Conservation (phyloP, 345 rosid genomes). For the Citrus inodora region DNA sequence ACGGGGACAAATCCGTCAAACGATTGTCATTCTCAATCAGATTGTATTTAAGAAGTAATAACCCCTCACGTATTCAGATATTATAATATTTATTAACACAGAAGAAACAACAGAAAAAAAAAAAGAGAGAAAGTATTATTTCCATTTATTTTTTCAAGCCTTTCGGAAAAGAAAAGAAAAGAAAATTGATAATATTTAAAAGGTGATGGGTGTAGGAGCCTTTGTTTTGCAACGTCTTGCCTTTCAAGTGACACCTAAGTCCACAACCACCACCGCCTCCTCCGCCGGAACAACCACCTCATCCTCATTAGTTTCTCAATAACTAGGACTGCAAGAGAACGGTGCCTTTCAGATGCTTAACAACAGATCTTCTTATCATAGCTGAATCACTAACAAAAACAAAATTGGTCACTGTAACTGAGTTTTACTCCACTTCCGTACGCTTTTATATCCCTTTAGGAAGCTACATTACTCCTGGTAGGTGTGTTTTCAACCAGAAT, state of each 20-base stretch:
- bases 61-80: background rate
- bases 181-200: slow-evolving; percentile 7
- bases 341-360: background rate
- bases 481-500: slow-evolving; percentile 15
- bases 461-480: slow-evolving; percentile 44
- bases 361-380: slow-evolving; percentile 30
- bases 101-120: background rate
- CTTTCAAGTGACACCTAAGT: slow-evolving; percentile 34
- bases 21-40: background rate
- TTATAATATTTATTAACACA: background rate
- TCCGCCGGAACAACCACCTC: slow-evolving; percentile 21
- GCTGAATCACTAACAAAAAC: background rate
- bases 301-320: background rate
- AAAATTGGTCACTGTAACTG: background rate
- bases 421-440: background rate
- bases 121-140: no score
- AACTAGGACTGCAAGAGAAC: background rate
- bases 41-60: background rate
- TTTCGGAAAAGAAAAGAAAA: background rate
- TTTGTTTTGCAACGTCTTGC: slow-evolving; percentile 27
- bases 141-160: background rate
- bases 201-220: slow-evolving; percentile 28
- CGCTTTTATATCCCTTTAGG: background rate
- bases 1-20: slow-evolving; percentile 27
- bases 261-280: slow-evolving; percentile 19